Conservation (phyloP, 2,329 filamentous ascomycete genomes). For the Colletotrichum sublineola region DNA sequence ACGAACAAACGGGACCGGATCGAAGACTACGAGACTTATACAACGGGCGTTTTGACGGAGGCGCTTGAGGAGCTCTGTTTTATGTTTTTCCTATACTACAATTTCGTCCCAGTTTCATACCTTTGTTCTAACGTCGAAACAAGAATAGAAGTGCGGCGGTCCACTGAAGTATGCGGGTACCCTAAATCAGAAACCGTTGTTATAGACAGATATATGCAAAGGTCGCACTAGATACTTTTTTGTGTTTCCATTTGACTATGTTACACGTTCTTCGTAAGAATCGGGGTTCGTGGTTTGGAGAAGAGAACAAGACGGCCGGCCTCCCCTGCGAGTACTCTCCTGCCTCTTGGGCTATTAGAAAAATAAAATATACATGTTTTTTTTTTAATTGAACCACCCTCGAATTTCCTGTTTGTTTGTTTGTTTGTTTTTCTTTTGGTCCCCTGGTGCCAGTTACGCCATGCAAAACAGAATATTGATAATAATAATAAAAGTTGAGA, state of each 20-base stretch:
- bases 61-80: neutral
- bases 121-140: neutral
- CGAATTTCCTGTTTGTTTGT: neutral
- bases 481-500: conserved; percentile 10
- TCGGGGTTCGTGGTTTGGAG: neutral
- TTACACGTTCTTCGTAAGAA: conserved; percentile 3
- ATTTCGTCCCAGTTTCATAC: neutral
- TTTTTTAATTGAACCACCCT: neutral
- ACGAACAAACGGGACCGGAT: neutral
- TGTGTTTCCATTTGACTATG: neutral
- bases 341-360: conserved; percentile 27
- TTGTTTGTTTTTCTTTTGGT: neutral
- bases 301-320: neutral
- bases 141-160: conserved; percentile 11
- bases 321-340: neutral
- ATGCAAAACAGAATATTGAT: conserved; percentile 11
- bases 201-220: neutral
- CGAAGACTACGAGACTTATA: neutral
- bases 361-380: neutral
- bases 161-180: neutral
- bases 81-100: neutral
- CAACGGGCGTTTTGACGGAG: conserved; percentile 17
- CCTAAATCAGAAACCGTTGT: neutral
- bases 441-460: conserved; percentile 14
- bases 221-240: neutral